A percentile compares a stretch with the other conserved stretches of the same genome.
phyloP scores from a whole-genome alignment of 2,329 filamentous ascomycete genomes.

The Arachnomyces sp. region DNA sequence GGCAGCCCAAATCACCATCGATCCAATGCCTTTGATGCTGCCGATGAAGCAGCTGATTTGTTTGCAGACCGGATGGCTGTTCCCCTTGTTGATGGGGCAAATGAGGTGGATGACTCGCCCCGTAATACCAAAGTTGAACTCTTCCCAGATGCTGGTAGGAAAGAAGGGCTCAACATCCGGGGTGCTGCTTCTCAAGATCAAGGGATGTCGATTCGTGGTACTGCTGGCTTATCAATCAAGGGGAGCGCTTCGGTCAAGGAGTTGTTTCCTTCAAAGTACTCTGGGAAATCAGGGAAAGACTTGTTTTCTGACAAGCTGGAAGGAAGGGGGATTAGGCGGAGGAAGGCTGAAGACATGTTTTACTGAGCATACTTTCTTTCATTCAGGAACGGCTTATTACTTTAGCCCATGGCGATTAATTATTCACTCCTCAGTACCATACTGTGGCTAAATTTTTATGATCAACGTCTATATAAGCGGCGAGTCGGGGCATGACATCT shows the following conservation, averaged over 20 bases:
- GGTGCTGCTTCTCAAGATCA: conserved; percentile 44
- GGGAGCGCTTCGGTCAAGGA: conserved; percentile 60
- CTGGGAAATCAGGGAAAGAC: conserved; percentile 59
- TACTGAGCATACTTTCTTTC: conserved; percentile 36
- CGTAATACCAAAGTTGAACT: conserved; percentile 30
- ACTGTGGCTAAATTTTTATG: no score
- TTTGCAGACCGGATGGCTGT: conserved; percentile 44
- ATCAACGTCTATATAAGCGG: no score
- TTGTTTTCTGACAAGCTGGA: conserved; percentile 57
- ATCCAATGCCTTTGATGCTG: conserved; percentile 46
- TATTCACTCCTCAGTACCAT: no score
- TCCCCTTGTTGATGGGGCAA: conserved; percentile 41
- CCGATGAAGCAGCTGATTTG: conserved; percentile 48
- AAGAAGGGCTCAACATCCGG: conserved; percentile 50
- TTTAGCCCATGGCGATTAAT: background rate
- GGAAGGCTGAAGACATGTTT: conserved; percentile 67
- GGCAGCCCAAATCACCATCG: conserved; percentile 37
- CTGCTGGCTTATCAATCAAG: conserved; percentile 57
- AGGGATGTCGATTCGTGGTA: conserved; percentile 32
- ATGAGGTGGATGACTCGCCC: conserved; percentile 17
- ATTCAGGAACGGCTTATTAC: no score
- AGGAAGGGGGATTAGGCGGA: conserved; percentile 52
- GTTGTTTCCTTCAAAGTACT: conserved; percentile 58
- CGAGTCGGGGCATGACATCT: no score
- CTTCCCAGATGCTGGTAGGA: conserved; percentile 28